These are phyloP conservation scores for Suillus ampliporus DNA, from an alignment of 768 basidiomycete genomes.

Conservation along the genomic window DNA sequence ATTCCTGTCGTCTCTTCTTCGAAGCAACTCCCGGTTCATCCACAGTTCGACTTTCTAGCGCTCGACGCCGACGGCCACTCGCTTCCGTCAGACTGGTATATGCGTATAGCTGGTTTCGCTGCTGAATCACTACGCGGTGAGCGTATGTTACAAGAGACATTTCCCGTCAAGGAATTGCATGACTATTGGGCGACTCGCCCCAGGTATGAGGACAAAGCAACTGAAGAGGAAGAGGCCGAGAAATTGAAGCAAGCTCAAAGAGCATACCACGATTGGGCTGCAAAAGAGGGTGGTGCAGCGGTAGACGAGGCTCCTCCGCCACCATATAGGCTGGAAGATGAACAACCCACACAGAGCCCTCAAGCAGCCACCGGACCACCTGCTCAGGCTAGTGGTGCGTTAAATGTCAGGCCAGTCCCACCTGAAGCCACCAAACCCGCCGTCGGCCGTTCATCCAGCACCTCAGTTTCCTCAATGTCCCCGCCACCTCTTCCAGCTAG, in stretches of 20 bases:
- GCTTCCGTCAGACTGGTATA: conserved; percentile 85
- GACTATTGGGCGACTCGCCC: conserved; percentile 77
- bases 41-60: conserved; percentile 65
- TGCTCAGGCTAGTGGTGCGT: conserved; percentile 10
- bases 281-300: conserved; percentile 28
- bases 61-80: conserved; percentile 81
- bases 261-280: conserved; percentile 53
- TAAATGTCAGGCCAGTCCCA: conserved; percentile 8
- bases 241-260: conserved; percentile 30
- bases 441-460: conserved; percentile 2
- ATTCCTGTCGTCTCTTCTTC: conserved; percentile 73
- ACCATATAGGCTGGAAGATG: conserved; percentile 68
- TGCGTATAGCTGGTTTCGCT: conserved; percentile 78
- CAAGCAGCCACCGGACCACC: background rate
- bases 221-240: conserved; percentile 27
- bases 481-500: conserved; percentile 18
- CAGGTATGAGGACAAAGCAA: conserved; percentile 47
- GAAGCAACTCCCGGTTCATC: conserved; percentile 62
- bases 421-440: conserved; percentile 19
- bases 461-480: conserved; percentile 16
- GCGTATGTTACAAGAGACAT: conserved; percentile 62
- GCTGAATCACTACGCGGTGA: conserved; percentile 71
- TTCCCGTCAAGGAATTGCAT: conserved; percentile 73
- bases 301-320: conserved; percentile 67
- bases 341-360: conserved; percentile 16